These are phyloP conservation scores for Exophiala xenobiotica DNA, from an alignment of 2,329 filamentous ascomycete genomes.

Conservation along the genomic window DNA sequence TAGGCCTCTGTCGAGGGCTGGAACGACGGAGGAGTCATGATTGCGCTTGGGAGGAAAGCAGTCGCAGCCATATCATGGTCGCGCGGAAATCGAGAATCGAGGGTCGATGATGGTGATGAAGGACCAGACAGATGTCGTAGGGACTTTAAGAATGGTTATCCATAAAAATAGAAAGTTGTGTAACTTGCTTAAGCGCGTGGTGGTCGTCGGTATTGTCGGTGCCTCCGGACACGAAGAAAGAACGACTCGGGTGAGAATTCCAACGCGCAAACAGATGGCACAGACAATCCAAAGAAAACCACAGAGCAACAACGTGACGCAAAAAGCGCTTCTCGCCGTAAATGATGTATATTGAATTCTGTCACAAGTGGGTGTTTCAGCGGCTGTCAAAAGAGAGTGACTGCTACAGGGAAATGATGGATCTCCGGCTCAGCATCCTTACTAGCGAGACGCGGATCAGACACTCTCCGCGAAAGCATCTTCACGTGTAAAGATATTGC, in stretches of 20 bases:
- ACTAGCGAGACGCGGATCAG: not conserved
- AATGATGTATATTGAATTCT: constrained; percentile 1
- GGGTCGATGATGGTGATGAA: no score
- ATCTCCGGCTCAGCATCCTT: no score
- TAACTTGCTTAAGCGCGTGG: not conserved
- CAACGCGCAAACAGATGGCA: not conserved
- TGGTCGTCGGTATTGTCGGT: constrained; percentile 1
- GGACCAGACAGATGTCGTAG: no score
- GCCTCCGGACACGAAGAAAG: not conserved
- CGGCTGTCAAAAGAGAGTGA: constrained; percentile 12
- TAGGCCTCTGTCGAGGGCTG: constrained; percentile 9
- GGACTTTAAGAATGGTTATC: not conserved
- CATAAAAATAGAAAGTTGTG: not conserved
- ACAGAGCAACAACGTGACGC: no score
- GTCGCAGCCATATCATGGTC: constrained; percentile 18
- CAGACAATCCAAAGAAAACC: not conserved
- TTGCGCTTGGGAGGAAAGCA: constrained; percentile 10
- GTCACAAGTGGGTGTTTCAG: constrained; percentile 11
- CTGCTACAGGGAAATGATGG: not conserved
- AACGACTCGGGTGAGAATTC: not conserved
- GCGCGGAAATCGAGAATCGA: no score
- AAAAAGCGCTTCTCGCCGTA: no score
- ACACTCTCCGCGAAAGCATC: not conserved
- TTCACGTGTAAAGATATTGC: not conserved
- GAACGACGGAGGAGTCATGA: constrained; percentile 14